Evolutionary conservation across 768 basidiomycete species (phyloP), one percentile per base, ranked within the genome.

Genomic region (Mycena floridula): DNA sequence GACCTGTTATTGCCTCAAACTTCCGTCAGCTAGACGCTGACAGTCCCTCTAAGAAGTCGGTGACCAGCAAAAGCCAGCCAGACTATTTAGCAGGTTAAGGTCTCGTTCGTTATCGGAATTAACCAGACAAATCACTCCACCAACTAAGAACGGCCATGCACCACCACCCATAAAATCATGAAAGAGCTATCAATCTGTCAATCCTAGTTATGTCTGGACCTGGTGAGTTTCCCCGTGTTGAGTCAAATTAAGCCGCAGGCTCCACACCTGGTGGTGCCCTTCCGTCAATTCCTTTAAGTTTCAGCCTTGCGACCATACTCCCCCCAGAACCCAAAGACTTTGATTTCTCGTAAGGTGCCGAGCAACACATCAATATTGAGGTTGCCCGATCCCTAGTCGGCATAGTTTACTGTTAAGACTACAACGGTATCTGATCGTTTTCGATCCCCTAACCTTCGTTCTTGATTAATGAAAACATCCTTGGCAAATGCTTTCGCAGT

Each of bases 51-150:
- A 85, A 85, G 82, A 87, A 85, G 82, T 74, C 77, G 56, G 68
- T 72, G 74, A 76, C 79, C 79, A 81, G 76, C 82, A 53, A 73
- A 77, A 78, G 80, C 73, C 76, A 65, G 74, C 76, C 79, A 72
- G 82, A 74, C 84, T 87, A 88, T 85, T 87, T 84, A 86, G 85
- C 83, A 85, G 81, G 82, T 82, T 81, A 84, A 85, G 82, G 85
- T 88, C 84, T 88, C 83, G 77, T 85, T 88, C 80, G 79, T 86
- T 86, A 87, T 88, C 84, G 79, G 82, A 87, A 87, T 89, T 87
- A 88, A 87, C 85, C 86, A 88, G 87, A 89, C 86, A 88, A 88
- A 87, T 88, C 86, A 86, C 85, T 88, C 83, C 84, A 70, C 79
- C 76, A 85, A 85, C 82, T 83, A 85, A 83, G 81, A 85, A 85